These are phyloP conservation scores for Silene latifolia DNA, from an alignment of 148 eudicot genomes.

Conservation along the genomic window DNA sequence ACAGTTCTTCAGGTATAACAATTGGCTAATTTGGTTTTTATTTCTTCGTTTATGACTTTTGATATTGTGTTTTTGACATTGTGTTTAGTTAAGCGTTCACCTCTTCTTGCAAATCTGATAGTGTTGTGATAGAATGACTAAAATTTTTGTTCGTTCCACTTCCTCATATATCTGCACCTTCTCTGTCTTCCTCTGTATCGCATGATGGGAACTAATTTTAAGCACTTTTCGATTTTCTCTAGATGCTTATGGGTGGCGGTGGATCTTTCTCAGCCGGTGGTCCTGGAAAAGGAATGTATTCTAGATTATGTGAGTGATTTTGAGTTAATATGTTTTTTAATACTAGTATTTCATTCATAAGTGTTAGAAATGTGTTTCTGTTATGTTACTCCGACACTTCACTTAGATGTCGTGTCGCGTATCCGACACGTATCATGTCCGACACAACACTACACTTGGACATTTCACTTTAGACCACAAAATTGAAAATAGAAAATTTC, in stretches of 20 bases:
- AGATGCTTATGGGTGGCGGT: slow-evolving; percentile 99
- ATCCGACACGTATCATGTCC: too few relatives aligned
- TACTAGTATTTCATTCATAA: too few relatives aligned
- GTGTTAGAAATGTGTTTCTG: too few relatives aligned
- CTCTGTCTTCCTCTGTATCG: not conserved
- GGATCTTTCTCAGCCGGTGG: slow-evolving; percentile 99
- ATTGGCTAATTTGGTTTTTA: not conserved
- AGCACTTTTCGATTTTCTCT: slow-evolving; percentile 6
- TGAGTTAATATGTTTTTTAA: not conserved
- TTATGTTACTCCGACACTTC: too few relatives aligned
- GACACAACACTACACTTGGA: too few relatives aligned
- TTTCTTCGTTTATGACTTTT: not conserved
- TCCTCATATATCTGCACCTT: not conserved
- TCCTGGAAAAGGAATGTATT: slow-evolving; percentile 99
- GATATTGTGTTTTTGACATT: not conserved
- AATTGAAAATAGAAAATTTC: too few relatives aligned
- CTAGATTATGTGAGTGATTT: slow-evolving; percentile 75
- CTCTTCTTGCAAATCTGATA: not conserved
- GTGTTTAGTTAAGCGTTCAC: too few relatives aligned
- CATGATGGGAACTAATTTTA: slow-evolving; percentile 2
- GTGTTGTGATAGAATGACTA: not conserved
- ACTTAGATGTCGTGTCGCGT: too few relatives aligned
- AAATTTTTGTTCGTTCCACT: not conserved
- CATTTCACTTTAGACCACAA: too few relatives aligned
- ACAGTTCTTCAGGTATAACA: slow-evolving; percentile 79